Base-by-base conservation (phyloP, 768 basidiomycete species). In the Chalciporus sphaerocephalus region DNA sequence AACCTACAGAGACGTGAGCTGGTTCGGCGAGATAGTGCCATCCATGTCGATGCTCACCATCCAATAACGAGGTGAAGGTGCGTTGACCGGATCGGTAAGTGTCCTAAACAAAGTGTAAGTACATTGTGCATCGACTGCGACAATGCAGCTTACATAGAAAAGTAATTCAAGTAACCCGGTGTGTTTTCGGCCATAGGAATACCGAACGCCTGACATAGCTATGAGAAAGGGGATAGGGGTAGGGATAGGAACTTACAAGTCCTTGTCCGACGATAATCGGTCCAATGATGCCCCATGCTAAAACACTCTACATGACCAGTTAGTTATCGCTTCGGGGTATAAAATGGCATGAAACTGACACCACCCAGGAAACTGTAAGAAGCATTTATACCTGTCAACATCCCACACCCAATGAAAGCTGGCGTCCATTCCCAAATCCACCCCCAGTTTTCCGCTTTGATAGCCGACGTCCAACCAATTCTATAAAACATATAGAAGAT, bases 241-340 rank as follows among this genome's bases (percentile, higher is more conserved):
- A 21, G 13, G 3, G 2, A 28, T 22, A 7, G 11, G 21, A 1
- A 17, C 41, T 43, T 21, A 17, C 81, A 80, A 39, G 73, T 76
- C 56, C 30, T 32, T 15, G n/a, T 15, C 70, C 70, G 24, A 82
- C 70, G 44, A 80, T 60, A 13, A 74, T 59, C 5, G 80, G 81
- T 2, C 75, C 75, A 39, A 84, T 74, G 62, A 83, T 76, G 33
- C 75, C 80, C 79, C 79, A 83, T 1, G 81, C 78, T 20, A 82
- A 69, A 38, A 83, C 55, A 78, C 75, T 79, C 58, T 55, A 32
- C 2, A 15, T 6, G n/a, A 28, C 12, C 15, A 4, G 27, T 27
- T 12, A 12, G 27, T 27, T 27, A 27, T 27, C 27, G 2, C 13
- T 27, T 12, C 2, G 27, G 7, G 27, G 13, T 27, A 27, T n/a